Conservation (phyloP, 2,329 filamentous ascomycete genomes). For the Didymella sp. region DNA sequence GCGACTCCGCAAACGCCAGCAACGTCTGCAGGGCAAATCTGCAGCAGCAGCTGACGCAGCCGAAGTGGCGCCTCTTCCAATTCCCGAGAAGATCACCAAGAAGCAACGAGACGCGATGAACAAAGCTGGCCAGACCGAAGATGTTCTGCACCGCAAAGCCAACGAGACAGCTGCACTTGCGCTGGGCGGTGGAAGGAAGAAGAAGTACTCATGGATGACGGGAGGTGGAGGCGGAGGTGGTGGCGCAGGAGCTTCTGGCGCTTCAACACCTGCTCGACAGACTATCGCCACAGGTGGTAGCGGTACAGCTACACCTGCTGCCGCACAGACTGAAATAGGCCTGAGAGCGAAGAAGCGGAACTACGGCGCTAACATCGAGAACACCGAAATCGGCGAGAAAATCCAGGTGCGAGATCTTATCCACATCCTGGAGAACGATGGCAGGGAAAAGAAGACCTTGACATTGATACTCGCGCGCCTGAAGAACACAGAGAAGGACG, state of each 20-base stretch:
- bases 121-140: slow-evolving; percentile 76
- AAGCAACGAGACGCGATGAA: slow-evolving; percentile 83
- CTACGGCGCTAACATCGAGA: slow-evolving; percentile 79
- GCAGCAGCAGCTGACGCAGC: slow-evolving; percentile 40
- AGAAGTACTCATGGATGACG: slow-evolving; percentile 80
- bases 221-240: slow-evolving; percentile 50
- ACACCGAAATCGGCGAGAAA: slow-evolving; percentile 74
- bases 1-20: slow-evolving; percentile 55
- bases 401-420: slow-evolving; percentile 88
- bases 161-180: slow-evolving; percentile 86
- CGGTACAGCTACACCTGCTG: slow-evolving; percentile 36
- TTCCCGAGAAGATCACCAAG: slow-evolving; percentile 70
- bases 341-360: slow-evolving; percentile 67
- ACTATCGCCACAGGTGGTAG: slow-evolving; percentile 33
- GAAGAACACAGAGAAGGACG: slow-evolving; percentile 42
- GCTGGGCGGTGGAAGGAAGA: slow-evolving; percentile 66
- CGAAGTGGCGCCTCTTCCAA: slow-evolving; percentile 31
- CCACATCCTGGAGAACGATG: slow-evolving; percentile 78
- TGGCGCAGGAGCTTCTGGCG: slow-evolving; percentile 42
- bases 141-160: slow-evolving; percentile 78
- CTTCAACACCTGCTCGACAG: slow-evolving; percentile 43
- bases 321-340: slow-evolving; percentile 39
- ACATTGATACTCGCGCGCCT: slow-evolving; percentile 40
- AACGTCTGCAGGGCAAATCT: slow-evolving; percentile 44
- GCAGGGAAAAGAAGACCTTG: slow-evolving; percentile 66